These are phyloP conservation scores for Coniochaeta sp. DNA, from an alignment of 2,329 filamentous ascomycete genomes.

Conservation along the genomic window DNA sequence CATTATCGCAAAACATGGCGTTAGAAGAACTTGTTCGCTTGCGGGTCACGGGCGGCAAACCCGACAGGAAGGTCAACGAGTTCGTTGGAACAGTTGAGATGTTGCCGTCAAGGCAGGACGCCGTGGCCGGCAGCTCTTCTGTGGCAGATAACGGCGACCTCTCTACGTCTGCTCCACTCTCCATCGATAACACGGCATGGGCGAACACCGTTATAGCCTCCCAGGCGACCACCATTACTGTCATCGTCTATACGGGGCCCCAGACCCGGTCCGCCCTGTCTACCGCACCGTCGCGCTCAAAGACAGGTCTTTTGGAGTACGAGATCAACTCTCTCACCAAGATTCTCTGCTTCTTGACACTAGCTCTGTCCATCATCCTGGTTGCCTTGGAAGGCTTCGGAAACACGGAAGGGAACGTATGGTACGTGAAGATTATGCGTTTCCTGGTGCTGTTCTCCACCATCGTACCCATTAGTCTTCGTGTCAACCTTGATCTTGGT, in stretches of 20 bases:
- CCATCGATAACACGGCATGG: conserved; percentile 97
- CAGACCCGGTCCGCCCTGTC: conserved; percentile 92
- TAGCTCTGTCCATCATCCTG: conserved; percentile 78
- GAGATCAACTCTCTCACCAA: conserved; percentile 98
- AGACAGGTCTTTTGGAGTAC: conserved; percentile 86
- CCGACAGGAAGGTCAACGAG: conserved; percentile 89
- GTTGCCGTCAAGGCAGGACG: conserved; percentile 44
- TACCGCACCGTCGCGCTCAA: conserved; percentile 84
- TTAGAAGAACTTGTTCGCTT: conserved; percentile 64
- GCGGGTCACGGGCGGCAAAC: conserved; percentile 76
- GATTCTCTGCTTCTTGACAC: conserved; percentile 83
- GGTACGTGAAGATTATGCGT: conserved; percentile 98
- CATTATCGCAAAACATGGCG: conserved; percentile 73
- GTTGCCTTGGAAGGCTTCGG: conserved; percentile 82
- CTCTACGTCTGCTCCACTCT: conserved; percentile 62
- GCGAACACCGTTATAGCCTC: conserved; percentile 96
- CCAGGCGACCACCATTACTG: conserved; percentile 79
- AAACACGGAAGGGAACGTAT: conserved; percentile 57
- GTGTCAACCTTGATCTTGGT: conserved; percentile 94
- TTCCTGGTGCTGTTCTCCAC: conserved; percentile 98
- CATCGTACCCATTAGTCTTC: conserved; percentile 93
- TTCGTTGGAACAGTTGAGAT: conserved; percentile 87
- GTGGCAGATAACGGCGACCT: conserved; percentile 21
- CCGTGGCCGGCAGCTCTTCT: conserved; percentile 21
- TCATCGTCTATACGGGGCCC: conserved; percentile 89